Percentiles rank a stretch among this genome's conserved stretches.
Evolutionary conservation across 2,329 filamentous ascomycete genomes (phyloP).

Genomic region (Colletotrichum brevisporum): DNA sequence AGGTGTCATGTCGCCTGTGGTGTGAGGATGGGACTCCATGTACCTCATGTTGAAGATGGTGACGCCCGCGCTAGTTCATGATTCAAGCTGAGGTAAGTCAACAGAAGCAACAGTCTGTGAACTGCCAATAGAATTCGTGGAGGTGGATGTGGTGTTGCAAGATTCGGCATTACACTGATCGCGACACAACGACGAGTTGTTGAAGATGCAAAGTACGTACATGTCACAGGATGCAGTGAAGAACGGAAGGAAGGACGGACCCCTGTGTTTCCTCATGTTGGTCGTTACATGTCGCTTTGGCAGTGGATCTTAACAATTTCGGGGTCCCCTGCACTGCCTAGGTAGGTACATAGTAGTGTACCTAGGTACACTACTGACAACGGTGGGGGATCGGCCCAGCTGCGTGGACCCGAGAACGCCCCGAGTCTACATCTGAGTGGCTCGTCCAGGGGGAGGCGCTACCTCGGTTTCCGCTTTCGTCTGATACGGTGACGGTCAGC

Average conservation of each 20-base stretch:
- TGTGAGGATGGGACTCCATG: not conserved
- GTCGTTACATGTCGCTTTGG: conserved; percentile 33
- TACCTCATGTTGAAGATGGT: not conserved
- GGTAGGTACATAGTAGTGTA: no score
- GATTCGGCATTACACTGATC: conserved; percentile 16
- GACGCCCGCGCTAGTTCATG: not conserved
- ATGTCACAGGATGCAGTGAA: conserved; percentile 8
- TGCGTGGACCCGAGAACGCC: conserved; percentile 7
- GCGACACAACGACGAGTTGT: no score
- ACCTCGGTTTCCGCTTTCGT: conserved; percentile 25
- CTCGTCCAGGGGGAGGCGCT: not conserved
- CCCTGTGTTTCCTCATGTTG: conserved; percentile 7
- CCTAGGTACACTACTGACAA: not conserved
- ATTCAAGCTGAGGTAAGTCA: no score
- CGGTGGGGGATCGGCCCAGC: conserved; percentile 12
- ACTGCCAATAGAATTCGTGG: conserved; percentile 3
- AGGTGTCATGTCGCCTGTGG: conserved; percentile 5
- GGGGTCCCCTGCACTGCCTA: not conserved
- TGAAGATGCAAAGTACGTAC: no score
- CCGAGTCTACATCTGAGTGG: conserved; percentile 13
- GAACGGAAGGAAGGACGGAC: not conserved
- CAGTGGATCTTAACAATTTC: conserved; percentile 25
- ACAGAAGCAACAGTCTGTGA: not conserved
- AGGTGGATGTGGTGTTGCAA: not conserved
- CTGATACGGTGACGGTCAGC: conserved; percentile 29